Percentiles rank a stretch among this genome's conserved stretches.
Evolutionary conservation across 116 monocot species (phyloP).

Genomic region (Dioscorea cayenensis): DNA sequence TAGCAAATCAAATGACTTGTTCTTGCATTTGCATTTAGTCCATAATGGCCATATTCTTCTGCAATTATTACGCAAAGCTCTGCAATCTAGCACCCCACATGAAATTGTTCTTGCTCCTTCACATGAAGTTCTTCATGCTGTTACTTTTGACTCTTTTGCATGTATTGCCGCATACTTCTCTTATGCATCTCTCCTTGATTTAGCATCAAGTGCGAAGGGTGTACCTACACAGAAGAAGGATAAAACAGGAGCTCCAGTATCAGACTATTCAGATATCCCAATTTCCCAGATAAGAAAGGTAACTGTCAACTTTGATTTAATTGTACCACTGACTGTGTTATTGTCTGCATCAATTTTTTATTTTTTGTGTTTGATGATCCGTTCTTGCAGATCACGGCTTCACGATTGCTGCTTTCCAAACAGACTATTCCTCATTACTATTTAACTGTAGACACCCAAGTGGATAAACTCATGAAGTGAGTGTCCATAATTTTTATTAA

Average conservation of each 20-base stretch:
- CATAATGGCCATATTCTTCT: too few species aligned
- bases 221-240: slow-evolving; percentile 13
- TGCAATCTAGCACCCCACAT: too few species aligned
- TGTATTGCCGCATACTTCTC: too few species aligned
- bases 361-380: not conserved
- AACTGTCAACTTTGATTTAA: not conserved
- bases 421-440: slow-evolving; percentile 99
- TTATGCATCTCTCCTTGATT: not conserved
- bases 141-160: too few species aligned
- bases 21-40: too few species aligned
- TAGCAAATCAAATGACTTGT: too few species aligned
- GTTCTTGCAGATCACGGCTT: slow-evolving; percentile 65
- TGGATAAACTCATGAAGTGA: slow-evolving; percentile 92
- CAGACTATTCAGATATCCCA: slow-evolving; percentile 74
- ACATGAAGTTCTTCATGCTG: too few species aligned
- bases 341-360: not conserved
- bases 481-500: slow-evolving; percentile 11
- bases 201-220: slow-evolving; percentile 57
- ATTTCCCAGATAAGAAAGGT: slow-evolving; percentile 93
- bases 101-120: too few species aligned
- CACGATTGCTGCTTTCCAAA: slow-evolving; percentile 85
- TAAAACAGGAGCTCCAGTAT: slow-evolving; percentile 20
- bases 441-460: slow-evolving; percentile 79
- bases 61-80: too few species aligned
- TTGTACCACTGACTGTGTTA: not conserved